A percentile compares a stretch with the other conserved stretches of the same genome.
phyloP scores from a whole-genome alignment of 2,329 filamentous ascomycete genomes.

The Zasmidium angulare region DNA sequence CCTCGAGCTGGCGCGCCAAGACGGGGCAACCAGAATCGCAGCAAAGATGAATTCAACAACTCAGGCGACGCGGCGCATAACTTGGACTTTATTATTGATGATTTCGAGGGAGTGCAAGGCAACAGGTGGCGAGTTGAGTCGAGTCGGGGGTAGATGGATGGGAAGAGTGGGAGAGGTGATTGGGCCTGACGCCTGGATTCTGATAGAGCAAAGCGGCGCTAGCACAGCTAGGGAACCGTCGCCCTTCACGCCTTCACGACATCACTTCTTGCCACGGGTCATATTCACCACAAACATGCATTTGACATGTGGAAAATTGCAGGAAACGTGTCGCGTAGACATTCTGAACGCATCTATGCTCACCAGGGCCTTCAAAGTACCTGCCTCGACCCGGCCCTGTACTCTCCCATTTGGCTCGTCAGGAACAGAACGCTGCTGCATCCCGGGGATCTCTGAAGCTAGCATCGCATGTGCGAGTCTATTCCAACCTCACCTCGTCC shows the following conservation, averaged over 20 bases:
- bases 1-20: background rate
- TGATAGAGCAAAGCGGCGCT: background rate
- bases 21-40: background rate
- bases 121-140: background rate
- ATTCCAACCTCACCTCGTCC: constrained; percentile 15
- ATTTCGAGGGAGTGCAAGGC: background rate
- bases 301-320: background rate
- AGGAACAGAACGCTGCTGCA: background rate
- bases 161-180: background rate
- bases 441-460: background rate
- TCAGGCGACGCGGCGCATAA: background rate
- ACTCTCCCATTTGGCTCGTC: background rate
- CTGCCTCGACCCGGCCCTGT: background rate
- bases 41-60: background rate
- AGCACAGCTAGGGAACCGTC: background rate
- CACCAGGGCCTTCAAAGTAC: background rate
- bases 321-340: background rate
- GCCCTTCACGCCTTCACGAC: background rate
- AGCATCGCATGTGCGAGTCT: constrained; percentile 7
- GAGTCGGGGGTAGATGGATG: background rate
- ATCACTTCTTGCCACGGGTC: background rate
- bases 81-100: background rate
- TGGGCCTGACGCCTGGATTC: background rate
- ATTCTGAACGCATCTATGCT: background rate
- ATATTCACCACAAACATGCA: background rate